These are phyloP conservation scores for Fusarium sp. DNA, from an alignment of 2,329 filamentous ascomycete genomes.

Conservation along the genomic window DNA sequence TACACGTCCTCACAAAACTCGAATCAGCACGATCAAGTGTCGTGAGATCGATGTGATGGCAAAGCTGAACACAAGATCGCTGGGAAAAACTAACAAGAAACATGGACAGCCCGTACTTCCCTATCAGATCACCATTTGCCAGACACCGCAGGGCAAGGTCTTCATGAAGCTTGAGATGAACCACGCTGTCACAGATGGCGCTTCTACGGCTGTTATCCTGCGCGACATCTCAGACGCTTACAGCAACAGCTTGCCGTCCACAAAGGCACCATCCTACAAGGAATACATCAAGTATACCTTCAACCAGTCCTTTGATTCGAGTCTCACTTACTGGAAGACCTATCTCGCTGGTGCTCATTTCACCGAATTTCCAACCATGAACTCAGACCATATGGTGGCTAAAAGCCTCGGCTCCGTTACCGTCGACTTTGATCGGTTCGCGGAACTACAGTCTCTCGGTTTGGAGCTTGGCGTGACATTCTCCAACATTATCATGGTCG, in stretches of 20 bases:
- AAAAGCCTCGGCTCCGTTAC: not conserved
- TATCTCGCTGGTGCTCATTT: slow-evolving; percentile 12
- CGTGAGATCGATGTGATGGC: slow-evolving; percentile 42
- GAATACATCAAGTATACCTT: slow-evolving; percentile 37
- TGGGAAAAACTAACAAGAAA: slow-evolving; percentile 26
- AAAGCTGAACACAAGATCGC: slow-evolving; percentile 30
- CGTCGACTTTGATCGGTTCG: slow-evolving; percentile 14
- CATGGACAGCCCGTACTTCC: slow-evolving; percentile 26
- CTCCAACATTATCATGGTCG: slow-evolving; percentile 62
- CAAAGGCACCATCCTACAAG: slow-evolving; percentile 22
- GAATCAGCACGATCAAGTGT: slow-evolving; percentile 24
- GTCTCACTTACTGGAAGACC: slow-evolving; percentile 34
- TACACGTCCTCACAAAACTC: not conserved
- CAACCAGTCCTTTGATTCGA: slow-evolving; percentile 6
- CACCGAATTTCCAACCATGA: slow-evolving; percentile 18
- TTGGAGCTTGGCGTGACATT: slow-evolving; percentile 54
- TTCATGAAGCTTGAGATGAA: slow-evolving; percentile 50
- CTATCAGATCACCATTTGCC: slow-evolving; percentile 43
- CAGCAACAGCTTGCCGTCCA: not conserved
- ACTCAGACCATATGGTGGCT: not conserved
- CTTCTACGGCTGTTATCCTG: slow-evolving; percentile 46
- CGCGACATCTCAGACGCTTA: slow-evolving; percentile 48
- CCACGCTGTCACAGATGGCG: slow-evolving; percentile 51
- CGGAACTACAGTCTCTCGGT: slow-evolving; percentile 14
- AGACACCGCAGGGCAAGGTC: slow-evolving; percentile 15